Base-by-base conservation (phyloP, 148 eudicot species). In the Vaccinium myrtillus region DNA sequence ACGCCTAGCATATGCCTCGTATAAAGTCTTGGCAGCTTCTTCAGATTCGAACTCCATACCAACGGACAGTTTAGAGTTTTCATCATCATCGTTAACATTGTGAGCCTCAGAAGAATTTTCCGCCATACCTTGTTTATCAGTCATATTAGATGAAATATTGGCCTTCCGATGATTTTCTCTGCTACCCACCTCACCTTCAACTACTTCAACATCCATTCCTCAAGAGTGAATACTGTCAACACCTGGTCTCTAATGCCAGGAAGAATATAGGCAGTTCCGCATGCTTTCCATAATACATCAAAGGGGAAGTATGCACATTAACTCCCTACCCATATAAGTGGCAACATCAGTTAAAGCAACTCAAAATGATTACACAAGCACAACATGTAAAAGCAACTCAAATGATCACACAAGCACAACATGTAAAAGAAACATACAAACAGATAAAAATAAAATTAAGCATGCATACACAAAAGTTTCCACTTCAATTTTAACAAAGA, bases 21-120 rank as follows among this genome's bases (percentile, higher is more conserved):
- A 90, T 3, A 89, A 89, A 7, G 82, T 82, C 82, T 84, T 87
- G 77, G 87, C 89, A 84, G 86, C 87, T 86, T 89, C 90, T 87
- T 90, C 90, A 36, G 86, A 79, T 77, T 89, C 86, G 39, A 90
- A 89, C 79, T 89, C 91, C 92, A 89, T 87, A 71, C 88, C 88
- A 67, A 87, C 84, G 36, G 12, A 81, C 13, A 86, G 90, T 51
- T 88, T 86, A 49, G 56, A 21, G 27, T 30, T 77, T 27, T 79
- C 90, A 63, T 81, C 82, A 8, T 84, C 90, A 9, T 84, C 90
- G 10, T 74, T 79, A 58, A 75, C 54, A 86, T 78, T 65, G 73
- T 39, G 67, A 67, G 39, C 81, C 39, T 67, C 90, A 75, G 76
- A 78, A 80, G 83, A 75, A 50, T 59, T 78, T 80, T 61, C 83